These are phyloP conservation scores for Sporothrix globosa DNA, from an alignment of 2,329 filamentous ascomycete species.

Conservation along the genomic window DNA sequence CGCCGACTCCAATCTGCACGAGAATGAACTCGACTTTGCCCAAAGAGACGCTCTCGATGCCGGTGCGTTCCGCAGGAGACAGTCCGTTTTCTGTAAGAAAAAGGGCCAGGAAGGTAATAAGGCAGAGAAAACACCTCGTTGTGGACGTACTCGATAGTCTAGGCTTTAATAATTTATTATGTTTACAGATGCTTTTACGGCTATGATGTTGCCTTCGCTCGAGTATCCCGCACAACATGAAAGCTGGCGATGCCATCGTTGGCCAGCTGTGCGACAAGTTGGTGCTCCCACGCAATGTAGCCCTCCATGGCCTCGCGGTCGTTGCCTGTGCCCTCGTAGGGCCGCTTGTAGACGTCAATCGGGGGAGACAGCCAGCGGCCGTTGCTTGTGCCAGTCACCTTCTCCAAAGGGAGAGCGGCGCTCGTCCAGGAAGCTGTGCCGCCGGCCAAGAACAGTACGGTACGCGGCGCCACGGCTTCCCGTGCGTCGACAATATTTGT, in stretches of 20 bases:
- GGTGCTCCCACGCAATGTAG: slow-evolving; percentile 31
- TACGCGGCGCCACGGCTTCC: not conserved
- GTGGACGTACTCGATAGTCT: too few species aligned
- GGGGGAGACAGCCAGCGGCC: slow-evolving; percentile 22
- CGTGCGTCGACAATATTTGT: slow-evolving; percentile 17
- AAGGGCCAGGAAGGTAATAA: too few species aligned
- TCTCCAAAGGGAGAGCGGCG: not conserved
- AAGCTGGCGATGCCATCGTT: slow-evolving; percentile 28
- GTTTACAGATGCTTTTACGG: too few species aligned
- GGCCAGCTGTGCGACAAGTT: slow-evolving; percentile 31
- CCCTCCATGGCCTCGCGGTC: slow-evolving; percentile 30
- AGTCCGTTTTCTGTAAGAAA: too few species aligned
- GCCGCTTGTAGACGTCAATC: slow-evolving; percentile 30
- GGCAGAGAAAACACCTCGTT: too few species aligned
- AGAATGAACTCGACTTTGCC: too few species aligned
- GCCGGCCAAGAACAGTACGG: not conserved
- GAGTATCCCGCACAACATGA: slow-evolving; percentile 25
- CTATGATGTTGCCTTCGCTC: not conserved
- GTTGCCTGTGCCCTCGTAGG: slow-evolving; percentile 30
- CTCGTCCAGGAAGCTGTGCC: slow-evolving; percentile 17
- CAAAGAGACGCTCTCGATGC: too few species aligned
- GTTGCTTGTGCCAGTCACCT: not conserved
- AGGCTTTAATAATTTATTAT: too few species aligned
- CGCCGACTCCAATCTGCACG: too few species aligned
- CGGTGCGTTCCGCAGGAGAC: too few species aligned